Conservation (phyloP, 2,329 filamentous ascomycete genomes). For the Stemphylium beticola region DNA sequence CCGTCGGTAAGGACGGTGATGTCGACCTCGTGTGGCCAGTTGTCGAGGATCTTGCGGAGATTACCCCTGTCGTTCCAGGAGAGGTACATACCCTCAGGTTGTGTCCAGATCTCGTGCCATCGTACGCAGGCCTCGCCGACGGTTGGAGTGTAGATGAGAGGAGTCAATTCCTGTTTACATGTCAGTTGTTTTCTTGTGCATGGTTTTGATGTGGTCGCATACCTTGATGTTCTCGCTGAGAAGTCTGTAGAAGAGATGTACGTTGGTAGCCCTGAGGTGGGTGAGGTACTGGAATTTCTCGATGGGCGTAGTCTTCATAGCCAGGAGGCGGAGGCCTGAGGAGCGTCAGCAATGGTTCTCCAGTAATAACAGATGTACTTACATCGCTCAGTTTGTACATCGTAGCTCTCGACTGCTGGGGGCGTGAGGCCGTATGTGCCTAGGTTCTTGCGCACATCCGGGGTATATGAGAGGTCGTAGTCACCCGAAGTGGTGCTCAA, state of each 20-base stretch:
- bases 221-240: constrained; percentile 74
- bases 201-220: background rate
- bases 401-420: constrained; percentile 57
- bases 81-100: constrained; percentile 93
- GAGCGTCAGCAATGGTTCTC: constrained; percentile 46
- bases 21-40: constrained; percentile 93
- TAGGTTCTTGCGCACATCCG: constrained; percentile 58
- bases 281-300: constrained; percentile 88
- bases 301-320: constrained; percentile 70
- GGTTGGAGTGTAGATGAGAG: constrained; percentile 84
- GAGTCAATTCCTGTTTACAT: constrained; percentile 70
- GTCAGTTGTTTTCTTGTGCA: constrained; percentile 40
- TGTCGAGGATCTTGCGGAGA: constrained; percentile 83
- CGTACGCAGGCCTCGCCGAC: constrained; percentile 96
- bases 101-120: constrained; percentile 95
- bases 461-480: constrained; percentile 57
- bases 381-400: constrained; percentile 59
- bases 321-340: constrained; percentile 75
- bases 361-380: constrained; percentile 40
- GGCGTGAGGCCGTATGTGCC: constrained; percentile 61
- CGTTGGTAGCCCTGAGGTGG: constrained; percentile 74
- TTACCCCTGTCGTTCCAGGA: constrained; percentile 94
- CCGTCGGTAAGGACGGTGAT: constrained; percentile 98
- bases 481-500: constrained; percentile 53
- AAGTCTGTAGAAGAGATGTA: constrained; percentile 81